A percentile compares a stretch with the other conserved stretches of the same genome.
Evolutionary conservation across 2,329 filamentous ascomycete species (phyloP).

Genomic region (Thielaviopsis musarum): DNA sequence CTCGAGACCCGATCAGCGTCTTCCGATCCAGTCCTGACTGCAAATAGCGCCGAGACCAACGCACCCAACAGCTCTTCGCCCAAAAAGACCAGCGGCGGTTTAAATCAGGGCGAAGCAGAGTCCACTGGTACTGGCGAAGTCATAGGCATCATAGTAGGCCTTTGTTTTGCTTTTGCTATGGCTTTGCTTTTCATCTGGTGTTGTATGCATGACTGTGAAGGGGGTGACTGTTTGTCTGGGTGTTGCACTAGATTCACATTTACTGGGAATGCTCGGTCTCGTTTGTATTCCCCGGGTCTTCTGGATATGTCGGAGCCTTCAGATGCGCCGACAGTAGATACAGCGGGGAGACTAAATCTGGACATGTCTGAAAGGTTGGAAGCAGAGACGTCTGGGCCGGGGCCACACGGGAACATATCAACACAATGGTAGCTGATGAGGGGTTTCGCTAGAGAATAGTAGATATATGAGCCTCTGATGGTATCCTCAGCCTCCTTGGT

Average conservation of each 20-base stretch:
- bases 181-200: neutral
- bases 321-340: no score
- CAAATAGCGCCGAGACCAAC: neutral
- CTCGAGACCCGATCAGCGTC: neutral
- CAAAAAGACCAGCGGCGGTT: neutral
- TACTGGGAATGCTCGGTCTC: neutral
- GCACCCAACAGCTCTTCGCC: neutral
- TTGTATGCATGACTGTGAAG: neutral
- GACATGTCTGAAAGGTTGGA: neutral
- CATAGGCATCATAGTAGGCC: neutral
- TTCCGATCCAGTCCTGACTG: neutral
- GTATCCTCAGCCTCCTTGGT: no score
- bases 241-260: neutral
- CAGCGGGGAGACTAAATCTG: neutral
- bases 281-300: neutral
- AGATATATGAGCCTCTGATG: no score
- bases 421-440: no score
- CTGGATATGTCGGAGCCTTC: neutral
- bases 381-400: no score
- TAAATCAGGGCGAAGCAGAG: neutral
- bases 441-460: no score
- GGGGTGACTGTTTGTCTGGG: neutral
- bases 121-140: neutral
- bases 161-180: neutral
- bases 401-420: no score